These are phyloP conservation scores for Leersia perrieri DNA, from an alignment of 176 grass and related monocot species.

Conservation along the genomic window DNA sequence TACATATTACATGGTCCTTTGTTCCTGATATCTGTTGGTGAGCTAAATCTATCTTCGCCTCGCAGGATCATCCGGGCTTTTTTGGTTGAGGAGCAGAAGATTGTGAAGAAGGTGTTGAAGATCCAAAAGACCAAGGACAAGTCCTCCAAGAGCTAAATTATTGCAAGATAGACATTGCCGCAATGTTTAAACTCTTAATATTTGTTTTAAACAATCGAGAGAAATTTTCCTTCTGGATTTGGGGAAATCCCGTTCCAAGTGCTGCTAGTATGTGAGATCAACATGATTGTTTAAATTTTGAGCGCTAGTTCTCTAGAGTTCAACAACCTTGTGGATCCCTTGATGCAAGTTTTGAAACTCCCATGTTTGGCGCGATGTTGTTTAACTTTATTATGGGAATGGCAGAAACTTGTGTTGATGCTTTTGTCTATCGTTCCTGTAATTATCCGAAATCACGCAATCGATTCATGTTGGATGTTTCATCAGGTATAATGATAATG, in stretches of 20 bases:
- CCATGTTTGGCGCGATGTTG: background rate
- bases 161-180: background rate
- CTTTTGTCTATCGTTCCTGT: background rate
- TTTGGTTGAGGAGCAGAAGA: constrained; percentile 84
- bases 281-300: constrained; percentile 33
- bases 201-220: constrained; percentile 33
- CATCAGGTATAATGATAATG: background rate
- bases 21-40: background rate
- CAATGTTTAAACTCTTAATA: constrained; percentile 15
- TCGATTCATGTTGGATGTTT: background rate
- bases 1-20: background rate
- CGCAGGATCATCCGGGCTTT: constrained; percentile 74
- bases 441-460: background rate
- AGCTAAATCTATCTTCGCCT: background rate
- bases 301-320: constrained; percentile 8
- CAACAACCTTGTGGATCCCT: constrained; percentile 6
- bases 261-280: constrained; percentile 19
- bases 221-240: constrained; percentile 17
- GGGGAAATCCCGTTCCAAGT: background rate
- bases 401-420: background rate
- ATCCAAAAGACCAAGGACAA: constrained; percentile 79
- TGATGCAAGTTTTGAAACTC: background rate
- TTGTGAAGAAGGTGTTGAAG: constrained; percentile 86
- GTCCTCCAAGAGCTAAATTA: constrained; percentile 57
- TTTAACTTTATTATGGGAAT: background rate